phyloP scores from a whole-genome alignment of 2,329 filamentous ascomycete genomes.

The Pestalotiopsis sp. region DNA sequence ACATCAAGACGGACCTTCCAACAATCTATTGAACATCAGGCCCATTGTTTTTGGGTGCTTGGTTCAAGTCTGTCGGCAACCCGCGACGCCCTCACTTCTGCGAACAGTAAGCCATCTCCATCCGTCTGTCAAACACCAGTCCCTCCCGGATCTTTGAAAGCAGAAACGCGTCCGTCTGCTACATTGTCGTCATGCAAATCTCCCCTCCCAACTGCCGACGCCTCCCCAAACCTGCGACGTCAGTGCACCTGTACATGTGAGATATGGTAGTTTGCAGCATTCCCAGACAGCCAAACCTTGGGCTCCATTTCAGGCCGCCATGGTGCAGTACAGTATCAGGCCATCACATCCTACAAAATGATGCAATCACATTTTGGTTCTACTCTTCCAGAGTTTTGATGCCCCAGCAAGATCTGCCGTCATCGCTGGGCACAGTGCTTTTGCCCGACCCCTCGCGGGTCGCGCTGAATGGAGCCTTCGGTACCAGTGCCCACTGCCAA shows the following conservation, averaged over 20 bases:
- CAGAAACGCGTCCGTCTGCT: background rate
- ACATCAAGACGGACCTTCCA: conserved; percentile 1
- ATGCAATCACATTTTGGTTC: background rate
- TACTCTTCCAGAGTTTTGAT: background rate
- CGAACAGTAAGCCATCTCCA: conserved; percentile 8
- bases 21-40: background rate
- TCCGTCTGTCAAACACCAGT: background rate
- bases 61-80: background rate
- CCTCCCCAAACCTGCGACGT: background rate
- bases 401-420: background rate
- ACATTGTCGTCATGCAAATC: conserved; percentile 3
- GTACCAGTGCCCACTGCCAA: background rate
- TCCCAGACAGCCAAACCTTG: background rate
- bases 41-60: background rate
- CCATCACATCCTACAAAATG: background rate
- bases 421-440: background rate
- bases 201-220: background rate
- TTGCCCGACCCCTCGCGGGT: background rate
- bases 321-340: background rate
- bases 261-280: background rate
- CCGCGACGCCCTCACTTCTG: background rate
- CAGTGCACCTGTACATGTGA: background rate
- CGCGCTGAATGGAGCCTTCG: background rate
- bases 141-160: background rate
- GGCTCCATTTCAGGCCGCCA: background rate